Conservation (phyloP, 2,329 filamentous ascomycete species). For the Harringtonia aguacate region DNA sequence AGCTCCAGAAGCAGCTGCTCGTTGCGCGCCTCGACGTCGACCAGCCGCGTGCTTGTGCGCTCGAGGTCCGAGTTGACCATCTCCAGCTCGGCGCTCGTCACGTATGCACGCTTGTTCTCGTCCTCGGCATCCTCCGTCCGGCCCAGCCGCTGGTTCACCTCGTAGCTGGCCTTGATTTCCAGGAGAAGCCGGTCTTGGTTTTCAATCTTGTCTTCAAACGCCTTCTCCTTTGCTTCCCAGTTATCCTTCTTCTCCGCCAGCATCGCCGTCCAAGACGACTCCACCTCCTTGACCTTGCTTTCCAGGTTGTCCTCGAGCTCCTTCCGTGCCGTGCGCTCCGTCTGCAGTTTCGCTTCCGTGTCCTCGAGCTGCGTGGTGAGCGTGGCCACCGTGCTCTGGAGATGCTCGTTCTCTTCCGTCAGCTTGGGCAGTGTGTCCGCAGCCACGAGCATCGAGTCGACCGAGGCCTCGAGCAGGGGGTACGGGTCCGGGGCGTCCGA, state of each 20-base stretch:
- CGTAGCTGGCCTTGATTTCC: slow-evolving; percentile 94
- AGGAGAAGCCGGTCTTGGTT: slow-evolving; percentile 86
- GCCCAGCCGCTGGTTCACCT: slow-evolving; percentile 84
- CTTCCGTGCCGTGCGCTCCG: slow-evolving; percentile 62
- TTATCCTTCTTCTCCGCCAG: slow-evolving; percentile 91
- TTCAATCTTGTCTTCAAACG: slow-evolving; percentile 84
- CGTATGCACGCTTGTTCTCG: slow-evolving; percentile 37
- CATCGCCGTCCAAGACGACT: slow-evolving; percentile 81
- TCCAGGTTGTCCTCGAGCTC: slow-evolving; percentile 70
- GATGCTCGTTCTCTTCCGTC: slow-evolving; percentile 73
- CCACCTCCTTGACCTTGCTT: slow-evolving; percentile 74
- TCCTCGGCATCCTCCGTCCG: slow-evolving; percentile 41
- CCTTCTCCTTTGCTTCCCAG: slow-evolving; percentile 85
- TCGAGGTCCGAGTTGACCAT: slow-evolving; percentile 89
- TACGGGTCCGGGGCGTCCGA: slow-evolving; percentile 97
- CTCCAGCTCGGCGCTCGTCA: slow-evolving; percentile 83
- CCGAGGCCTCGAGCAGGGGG: slow-evolving; percentile 87
- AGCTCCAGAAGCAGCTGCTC: slow-evolving; percentile 86
- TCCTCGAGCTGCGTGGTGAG: slow-evolving; percentile 77
- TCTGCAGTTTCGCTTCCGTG: slow-evolving; percentile 67
- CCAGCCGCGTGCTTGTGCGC: slow-evolving; percentile 73
- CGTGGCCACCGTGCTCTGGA: slow-evolving; percentile 68
- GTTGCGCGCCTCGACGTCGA: slow-evolving; percentile 87
- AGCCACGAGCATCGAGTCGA: slow-evolving; percentile 84
- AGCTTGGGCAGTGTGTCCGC: slow-evolving; percentile 89